These are phyloP conservation scores for Dactylellina parvicollis DNA, from an alignment of 2,329 filamentous ascomycete species.

Conservation along the genomic window DNA sequence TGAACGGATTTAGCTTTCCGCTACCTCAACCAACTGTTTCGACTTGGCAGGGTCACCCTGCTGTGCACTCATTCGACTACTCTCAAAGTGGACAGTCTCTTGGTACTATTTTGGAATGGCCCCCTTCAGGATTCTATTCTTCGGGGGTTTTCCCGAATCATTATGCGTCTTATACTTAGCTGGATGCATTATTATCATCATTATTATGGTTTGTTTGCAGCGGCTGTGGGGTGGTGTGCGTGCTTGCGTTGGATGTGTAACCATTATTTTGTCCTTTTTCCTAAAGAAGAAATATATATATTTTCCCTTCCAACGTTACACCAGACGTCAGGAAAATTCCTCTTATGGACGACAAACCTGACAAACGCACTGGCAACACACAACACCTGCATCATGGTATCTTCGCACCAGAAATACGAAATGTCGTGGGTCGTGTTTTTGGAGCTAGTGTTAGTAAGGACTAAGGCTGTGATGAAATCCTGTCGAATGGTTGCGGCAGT, in stretches of 20 bases:
- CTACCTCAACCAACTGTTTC: background rate
- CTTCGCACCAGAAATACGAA: too few species aligned
- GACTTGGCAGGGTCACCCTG: constrained; percentile 8
- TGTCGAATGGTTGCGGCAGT: constrained; percentile 1
- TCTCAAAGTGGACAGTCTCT: background rate
- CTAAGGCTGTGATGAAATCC: background rate
- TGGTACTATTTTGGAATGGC: background rate
- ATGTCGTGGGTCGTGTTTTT: too few species aligned
- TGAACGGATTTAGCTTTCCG: background rate
- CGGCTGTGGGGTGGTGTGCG: too few species aligned
- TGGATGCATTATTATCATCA: background rate
- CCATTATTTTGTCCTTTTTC: background rate
- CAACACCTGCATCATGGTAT: too few species aligned
- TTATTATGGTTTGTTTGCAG: too few species aligned
- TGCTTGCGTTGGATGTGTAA: background rate
- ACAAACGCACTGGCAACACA: background rate
- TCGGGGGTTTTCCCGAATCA: background rate
- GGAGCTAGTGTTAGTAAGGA: too few species aligned
- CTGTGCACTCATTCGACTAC: constrained; percentile 2
- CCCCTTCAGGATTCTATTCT: background rate
- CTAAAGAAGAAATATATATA: background rate
- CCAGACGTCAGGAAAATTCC: background rate
- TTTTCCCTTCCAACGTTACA: background rate
- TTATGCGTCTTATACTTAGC: background rate
- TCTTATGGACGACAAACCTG: background rate